Evolutionary conservation across 2,329 filamentous ascomycete genomes (phyloP).

Genomic region (Arachnomyces sp.): DNA sequence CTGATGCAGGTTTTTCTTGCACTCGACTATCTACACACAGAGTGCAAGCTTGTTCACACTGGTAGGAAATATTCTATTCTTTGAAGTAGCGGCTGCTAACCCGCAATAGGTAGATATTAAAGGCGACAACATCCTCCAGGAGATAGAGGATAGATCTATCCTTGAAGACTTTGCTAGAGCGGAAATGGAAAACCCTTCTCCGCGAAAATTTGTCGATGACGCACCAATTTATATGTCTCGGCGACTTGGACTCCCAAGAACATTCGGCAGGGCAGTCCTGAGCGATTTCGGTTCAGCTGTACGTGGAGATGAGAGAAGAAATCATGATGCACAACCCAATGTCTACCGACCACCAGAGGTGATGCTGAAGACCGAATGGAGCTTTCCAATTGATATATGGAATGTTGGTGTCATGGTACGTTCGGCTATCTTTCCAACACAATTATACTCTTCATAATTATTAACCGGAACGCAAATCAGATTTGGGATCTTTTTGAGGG

Average conservation of each 20-base stretch:
- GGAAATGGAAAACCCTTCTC: conserved; percentile 31
- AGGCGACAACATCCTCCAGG: conserved; percentile 34
- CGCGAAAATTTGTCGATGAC: conserved; percentile 27
- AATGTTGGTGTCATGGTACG: conserved; percentile 44
- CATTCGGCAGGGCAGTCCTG: conserved; percentile 26
- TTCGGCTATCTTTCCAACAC: conserved; percentile 4
- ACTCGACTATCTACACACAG: conserved; percentile 36
- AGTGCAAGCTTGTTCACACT: conserved; percentile 40
- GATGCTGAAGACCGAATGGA: conserved; percentile 40
- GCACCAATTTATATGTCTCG: conserved; percentile 30
- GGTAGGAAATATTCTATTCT: conserved; percentile 20
- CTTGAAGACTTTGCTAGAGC: conserved; percentile 26
- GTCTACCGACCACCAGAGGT: conserved; percentile 35
- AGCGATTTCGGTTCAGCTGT: conserved; percentile 34
- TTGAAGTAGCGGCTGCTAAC: not conserved
- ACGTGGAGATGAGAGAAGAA: conserved; percentile 27
- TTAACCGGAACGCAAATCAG: conserved; percentile 21
- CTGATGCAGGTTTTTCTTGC: conserved; percentile 34
- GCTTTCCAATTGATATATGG: conserved; percentile 45
- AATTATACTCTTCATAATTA: conserved; percentile 4
- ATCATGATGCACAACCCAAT: conserved; percentile 39
- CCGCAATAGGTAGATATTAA: conserved; percentile 32
- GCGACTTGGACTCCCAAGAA: conserved; percentile 24
- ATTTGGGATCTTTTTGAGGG: conserved; percentile 45
- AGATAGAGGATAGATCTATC: conserved; percentile 29